Evolutionary conservation across 2,329 filamentous ascomycete species (phyloP).

Genomic region (Emergomyces pasteurianus): DNA sequence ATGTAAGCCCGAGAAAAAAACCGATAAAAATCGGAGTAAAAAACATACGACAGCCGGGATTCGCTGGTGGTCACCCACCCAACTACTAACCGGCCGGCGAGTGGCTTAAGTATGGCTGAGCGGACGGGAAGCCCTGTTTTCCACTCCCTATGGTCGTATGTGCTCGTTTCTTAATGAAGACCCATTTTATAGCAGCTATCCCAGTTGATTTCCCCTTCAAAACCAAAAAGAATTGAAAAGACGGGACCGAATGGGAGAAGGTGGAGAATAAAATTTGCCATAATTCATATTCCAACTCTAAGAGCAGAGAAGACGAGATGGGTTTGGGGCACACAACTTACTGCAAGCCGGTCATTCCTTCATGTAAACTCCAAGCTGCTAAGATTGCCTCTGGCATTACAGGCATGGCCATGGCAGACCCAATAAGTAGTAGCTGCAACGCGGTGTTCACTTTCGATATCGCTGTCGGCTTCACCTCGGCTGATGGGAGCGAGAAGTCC

Average conservation of each 20-base stretch:
- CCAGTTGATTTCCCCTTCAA: not conserved
- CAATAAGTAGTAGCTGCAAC: conserved; percentile 76
- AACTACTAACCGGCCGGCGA: conserved; percentile 38
- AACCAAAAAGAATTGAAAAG: no score
- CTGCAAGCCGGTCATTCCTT: conserved; percentile 46
- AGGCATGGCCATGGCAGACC: conserved; percentile 68
- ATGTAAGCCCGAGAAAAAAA: no score
- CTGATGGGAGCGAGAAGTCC: conserved; percentile 75
- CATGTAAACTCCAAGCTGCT: conserved; percentile 42
- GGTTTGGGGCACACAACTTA: conserved; percentile 15
- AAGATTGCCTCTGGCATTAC: conserved; percentile 50
- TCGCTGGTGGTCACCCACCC: conserved; percentile 39
- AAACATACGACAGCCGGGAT: conserved; percentile 36
- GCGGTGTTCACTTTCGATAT: conserved; percentile 69
- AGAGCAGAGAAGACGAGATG: conserved; percentile 6
- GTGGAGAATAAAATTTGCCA: not conserved
- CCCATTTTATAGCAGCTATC: conserved; percentile 10
- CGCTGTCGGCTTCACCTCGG: conserved; percentile 33
- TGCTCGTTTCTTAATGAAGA: conserved; percentile 6
- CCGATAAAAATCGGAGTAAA: conserved; percentile 14
- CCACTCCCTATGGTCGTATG: conserved; percentile 37
- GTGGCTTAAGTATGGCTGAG: conserved; percentile 39
- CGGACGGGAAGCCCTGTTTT: conserved; percentile 39
- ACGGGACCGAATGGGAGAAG: not conserved
- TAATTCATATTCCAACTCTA: not conserved